Evolutionary conservation across 257 asterid species (phyloP).

Genomic region (Scutellaria minor): DNA sequence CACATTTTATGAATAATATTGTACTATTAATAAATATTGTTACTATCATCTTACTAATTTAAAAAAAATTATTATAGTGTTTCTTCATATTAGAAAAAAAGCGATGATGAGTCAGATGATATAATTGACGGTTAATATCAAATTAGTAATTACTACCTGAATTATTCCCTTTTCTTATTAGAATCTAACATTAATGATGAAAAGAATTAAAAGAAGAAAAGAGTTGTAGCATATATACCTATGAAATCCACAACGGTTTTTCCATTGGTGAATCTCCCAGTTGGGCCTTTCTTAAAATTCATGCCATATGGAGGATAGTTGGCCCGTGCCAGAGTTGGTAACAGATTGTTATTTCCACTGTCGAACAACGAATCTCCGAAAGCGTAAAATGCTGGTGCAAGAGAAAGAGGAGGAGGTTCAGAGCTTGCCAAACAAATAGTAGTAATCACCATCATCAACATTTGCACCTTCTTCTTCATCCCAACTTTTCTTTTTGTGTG

Average conservation of each 20-base stretch:
- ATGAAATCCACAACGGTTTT: conserved; percentile 11
- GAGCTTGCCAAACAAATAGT: background rate
- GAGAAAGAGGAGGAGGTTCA: background rate
- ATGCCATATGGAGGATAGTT: conserved; percentile 8
- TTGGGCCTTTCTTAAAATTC: background rate
- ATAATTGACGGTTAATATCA: too few relatives aligned
- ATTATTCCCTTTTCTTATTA: background rate
- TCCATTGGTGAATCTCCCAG: conserved; percentile 25
- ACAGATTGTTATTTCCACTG: background rate
- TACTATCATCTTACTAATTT: too few relatives aligned
- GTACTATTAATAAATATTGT: too few relatives aligned
- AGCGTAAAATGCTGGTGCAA: conserved; percentile 2
- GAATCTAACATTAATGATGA: too few relatives aligned
- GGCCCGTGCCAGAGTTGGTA: background rate
- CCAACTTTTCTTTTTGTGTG: background rate
- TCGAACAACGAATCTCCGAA: conserved; percentile 20
- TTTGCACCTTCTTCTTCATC: background rate
- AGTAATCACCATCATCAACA: background rate
- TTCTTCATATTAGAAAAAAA: too few relatives aligned
- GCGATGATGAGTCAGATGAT: too few relatives aligned
- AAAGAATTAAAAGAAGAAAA: too few relatives aligned
- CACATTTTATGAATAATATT: too few relatives aligned
- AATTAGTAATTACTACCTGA: too few relatives aligned
- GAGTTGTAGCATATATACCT: background rate
- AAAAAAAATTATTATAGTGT: too few relatives aligned